Percentiles rank a stretch among this genome's conserved stretches.
Evolutionary conservation across 1,284 basidiomycete species (phyloP).

Genomic region (Leccinum cinnamomeum): DNA sequence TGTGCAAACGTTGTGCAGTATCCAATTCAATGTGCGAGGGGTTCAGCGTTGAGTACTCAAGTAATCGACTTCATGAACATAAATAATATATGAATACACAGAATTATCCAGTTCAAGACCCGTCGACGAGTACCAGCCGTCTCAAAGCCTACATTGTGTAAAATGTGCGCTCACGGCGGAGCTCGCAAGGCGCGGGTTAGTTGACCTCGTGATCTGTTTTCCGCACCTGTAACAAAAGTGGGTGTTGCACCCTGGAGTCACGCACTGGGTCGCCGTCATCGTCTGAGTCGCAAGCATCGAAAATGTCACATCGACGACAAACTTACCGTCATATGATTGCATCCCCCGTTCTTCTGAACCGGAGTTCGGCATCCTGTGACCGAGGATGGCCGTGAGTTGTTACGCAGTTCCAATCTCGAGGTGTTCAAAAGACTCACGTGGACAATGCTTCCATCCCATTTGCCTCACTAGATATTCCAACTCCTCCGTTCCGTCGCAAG

Average conservation of each 20-base stretch:
- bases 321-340: constrained; percentile 67
- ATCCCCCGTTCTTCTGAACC: constrained; percentile 57
- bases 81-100: neutral
- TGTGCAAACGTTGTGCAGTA: neutral
- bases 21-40: neutral
- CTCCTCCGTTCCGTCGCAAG: constrained; percentile 57
- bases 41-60: neutral
- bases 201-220: constrained; percentile 48
- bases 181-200: constrained; percentile 42
- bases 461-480: constrained; percentile 48
- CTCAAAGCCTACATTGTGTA: constrained; percentile 28
- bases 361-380: constrained; percentile 55
- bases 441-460: constrained; percentile 60
- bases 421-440: constrained; percentile 21
- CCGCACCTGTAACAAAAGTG: constrained; percentile 67
- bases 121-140: neutral
- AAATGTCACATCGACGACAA: neutral
- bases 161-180: constrained; percentile 48
- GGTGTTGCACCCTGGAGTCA: constrained; percentile 56
- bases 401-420: neutral
- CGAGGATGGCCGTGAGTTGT: neutral
- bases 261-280: constrained; percentile 45
- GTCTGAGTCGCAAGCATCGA: neutral
- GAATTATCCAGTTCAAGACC: neutral
- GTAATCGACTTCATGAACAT: neutral